Base-by-base conservation (phyloP, 208 protist genomes). In the Endotrypanum monterogeii region DNA sequence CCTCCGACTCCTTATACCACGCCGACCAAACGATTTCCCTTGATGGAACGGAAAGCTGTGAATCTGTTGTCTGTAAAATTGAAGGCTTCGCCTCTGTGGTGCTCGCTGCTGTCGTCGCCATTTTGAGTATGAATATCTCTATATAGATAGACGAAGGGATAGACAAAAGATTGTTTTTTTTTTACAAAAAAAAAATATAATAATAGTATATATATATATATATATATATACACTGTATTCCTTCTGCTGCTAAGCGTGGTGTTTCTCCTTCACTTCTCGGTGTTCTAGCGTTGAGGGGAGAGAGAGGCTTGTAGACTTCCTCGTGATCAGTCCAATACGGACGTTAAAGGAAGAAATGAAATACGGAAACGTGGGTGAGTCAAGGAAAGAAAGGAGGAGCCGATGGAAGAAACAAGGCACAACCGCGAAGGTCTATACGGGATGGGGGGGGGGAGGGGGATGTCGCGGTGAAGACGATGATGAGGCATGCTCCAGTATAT, bases 1-100 rank as follows among this genome's bases (percentile, higher is more conserved):
- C 93, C 41, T 89, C 84, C 46, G 78, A 58, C 81, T 97, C 93
- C 57, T 76, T 85, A 78, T 95, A 97, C 90, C 90, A 97, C 28
- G 79, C 39, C 0, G 93, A 97, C 91, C 93, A 97, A 28, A 91
- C 83, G 55, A 87, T 88, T 35, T 94, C 89, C 23, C 78, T 86
- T 28, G 74, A 67, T 16, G 93, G 90, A 8, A 85, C 80, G 52
- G 82, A 74, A 3, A 95, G 82, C 5, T 76, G 76, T 50, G 76
- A 52, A n/a, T 87, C 79, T 18, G 80, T 66, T 6, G 83, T 94
- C 85, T 97, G 90, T 58, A 95, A 63, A 23, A 89, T 81, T 7
- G 80, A 76, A 16, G 78, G 23, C 78, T 79, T 66, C 48, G 67
- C 39, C 68, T 80, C 54, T 0, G 57, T 61, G 14, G 55, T 73